Percentiles rank a stretch among this genome's conserved stretches.
These are phyloP conservation scores for Populus alba DNA, from an alignment of 345 rosid genomes.

Conservation along the genomic window DNA sequence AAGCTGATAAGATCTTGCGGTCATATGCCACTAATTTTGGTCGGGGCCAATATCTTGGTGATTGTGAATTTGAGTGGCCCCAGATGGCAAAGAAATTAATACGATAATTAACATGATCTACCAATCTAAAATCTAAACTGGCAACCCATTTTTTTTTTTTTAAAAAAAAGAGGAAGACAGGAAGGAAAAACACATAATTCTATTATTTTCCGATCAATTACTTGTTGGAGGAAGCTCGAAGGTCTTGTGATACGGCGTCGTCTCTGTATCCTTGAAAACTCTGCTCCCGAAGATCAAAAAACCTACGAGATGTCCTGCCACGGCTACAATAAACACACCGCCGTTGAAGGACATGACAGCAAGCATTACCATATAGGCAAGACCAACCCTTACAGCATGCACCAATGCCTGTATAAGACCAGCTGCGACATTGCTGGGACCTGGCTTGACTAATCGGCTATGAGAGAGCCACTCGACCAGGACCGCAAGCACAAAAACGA, in stretches of 20 bases:
- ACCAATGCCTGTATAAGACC: slow-evolving; percentile 49
- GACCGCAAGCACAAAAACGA: slow-evolving; percentile 46
- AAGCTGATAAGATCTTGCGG: too few species aligned
- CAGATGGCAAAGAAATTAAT: background rate
- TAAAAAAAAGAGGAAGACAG: too few species aligned
- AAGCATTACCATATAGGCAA: slow-evolving; percentile 68
- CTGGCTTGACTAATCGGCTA: slow-evolving; percentile 29
- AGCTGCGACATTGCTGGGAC: slow-evolving; percentile 24
- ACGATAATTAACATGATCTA: too few species aligned
- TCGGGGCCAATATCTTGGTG: background rate
- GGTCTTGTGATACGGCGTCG: slow-evolving; percentile 18
- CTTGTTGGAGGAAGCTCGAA: slow-evolving; percentile 38
- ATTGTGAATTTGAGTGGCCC: too few species aligned
- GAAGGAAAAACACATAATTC: too few species aligned
- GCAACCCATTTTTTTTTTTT: too few species aligned
- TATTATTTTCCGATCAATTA: slow-evolving; percentile 9
- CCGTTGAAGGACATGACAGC: slow-evolving; percentile 87
- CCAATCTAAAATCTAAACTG: too few species aligned
- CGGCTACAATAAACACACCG: slow-evolving; percentile 67
- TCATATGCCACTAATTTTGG: background rate
- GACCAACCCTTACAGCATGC: slow-evolving; percentile 50
- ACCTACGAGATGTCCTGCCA: slow-evolving; percentile 57
- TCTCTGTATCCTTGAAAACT: background rate
- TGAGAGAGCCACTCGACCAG: slow-evolving; percentile 59
- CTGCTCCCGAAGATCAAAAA: slow-evolving; percentile 23